Evolutionary conservation across 306 rosid species (phyloP), one percentile per base, ranked within the genome.

Genomic region (Fragaria vesca): DNA sequence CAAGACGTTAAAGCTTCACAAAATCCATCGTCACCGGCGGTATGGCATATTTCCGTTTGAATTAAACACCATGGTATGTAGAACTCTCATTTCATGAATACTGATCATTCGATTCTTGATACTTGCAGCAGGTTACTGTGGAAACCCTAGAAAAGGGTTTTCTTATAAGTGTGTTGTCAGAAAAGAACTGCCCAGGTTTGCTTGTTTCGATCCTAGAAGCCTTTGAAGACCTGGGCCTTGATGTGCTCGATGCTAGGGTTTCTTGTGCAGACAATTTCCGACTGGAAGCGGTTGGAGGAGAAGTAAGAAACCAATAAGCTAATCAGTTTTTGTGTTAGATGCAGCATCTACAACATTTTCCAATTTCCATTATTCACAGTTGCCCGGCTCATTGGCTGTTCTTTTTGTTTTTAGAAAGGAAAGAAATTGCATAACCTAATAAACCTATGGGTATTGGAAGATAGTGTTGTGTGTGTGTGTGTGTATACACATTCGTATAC

Each of bases 231-330:
- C 75, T 94, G 32, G 93, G 94, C 30, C 97, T 92, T 74, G 94
- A 89, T 73, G 97, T 94, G 58, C 91, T 89, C 45, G 92, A 94
- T 82, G 98, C 98, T 80, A 89, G 89, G 92, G 94, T 90, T 84
- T 89, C 98, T 78, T 94, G 97, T 78, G 85, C 91, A 50, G 96
- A 92, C 73, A 86, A 71, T 76, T 94, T 94, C 81, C 96, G 89
- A 52, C 43, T 40, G 15, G 85, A 94, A 85, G 96, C 94, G 2
- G 79, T 89, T 12, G 97, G 97, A 66, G 94, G 87, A 89, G 96
- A 94, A 80, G 97, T 92, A 66, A 63, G 83, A 69, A 48, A 15
- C 16, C 20, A n/a, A 47, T 46, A 11, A 13, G 21, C 69, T 63
- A 32, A 30, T 63, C 69, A 63, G 18, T 32, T 30, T 63, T 5